phyloP scores from a whole-genome alignment of 139 green algal species.

The Closterium sp. region DNA sequence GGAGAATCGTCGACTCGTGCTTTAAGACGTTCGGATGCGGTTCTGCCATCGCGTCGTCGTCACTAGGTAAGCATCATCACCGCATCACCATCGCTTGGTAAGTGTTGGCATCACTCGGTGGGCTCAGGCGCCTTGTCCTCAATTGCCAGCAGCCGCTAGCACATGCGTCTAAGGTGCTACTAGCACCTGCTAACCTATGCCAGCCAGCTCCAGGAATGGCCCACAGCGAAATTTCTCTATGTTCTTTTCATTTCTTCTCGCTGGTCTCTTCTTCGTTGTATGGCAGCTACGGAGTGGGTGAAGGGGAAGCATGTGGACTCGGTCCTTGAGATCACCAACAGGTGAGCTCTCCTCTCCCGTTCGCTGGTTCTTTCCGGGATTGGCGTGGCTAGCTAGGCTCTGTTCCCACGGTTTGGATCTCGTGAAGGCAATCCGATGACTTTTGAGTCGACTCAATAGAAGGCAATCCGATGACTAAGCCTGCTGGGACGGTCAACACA shows the following conservation, averaged over 20 bases:
- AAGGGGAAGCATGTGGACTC: slow-evolving; percentile 52
- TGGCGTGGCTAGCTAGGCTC: too few relatives aligned
- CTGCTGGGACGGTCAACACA: too few relatives aligned
- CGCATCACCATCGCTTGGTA: background rate
- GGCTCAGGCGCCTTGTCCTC: background rate
- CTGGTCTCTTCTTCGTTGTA: background rate
- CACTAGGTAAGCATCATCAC: slow-evolving; percentile 58
- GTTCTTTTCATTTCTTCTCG: background rate
- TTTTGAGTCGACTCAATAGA: too few relatives aligned
- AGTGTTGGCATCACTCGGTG: background rate
- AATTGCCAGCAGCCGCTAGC: background rate
- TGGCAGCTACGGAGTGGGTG: slow-evolving; percentile 53
- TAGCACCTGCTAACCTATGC: too few relatives aligned
- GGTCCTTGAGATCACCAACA: slow-evolving; percentile 49
- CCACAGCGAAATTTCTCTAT: too few relatives aligned
- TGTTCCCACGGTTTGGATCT: too few relatives aligned
- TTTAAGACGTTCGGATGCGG: slow-evolving; percentile 99
- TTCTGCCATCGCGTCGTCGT: slow-evolving; percentile 92
- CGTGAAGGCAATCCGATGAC: too few relatives aligned
- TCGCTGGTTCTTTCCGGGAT: too few relatives aligned
- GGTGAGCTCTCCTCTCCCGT: slow-evolving; percentile 3
- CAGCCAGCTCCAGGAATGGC: too few relatives aligned
- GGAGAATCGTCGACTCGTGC: slow-evolving; percentile 92
- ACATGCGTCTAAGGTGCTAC: background rate
- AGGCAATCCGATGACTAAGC: too few relatives aligned